Evolutionary conservation across 345 rosid species (phyloP), one percentile per base, ranked within the genome.

Genomic region (Turnera subulata): DNA sequence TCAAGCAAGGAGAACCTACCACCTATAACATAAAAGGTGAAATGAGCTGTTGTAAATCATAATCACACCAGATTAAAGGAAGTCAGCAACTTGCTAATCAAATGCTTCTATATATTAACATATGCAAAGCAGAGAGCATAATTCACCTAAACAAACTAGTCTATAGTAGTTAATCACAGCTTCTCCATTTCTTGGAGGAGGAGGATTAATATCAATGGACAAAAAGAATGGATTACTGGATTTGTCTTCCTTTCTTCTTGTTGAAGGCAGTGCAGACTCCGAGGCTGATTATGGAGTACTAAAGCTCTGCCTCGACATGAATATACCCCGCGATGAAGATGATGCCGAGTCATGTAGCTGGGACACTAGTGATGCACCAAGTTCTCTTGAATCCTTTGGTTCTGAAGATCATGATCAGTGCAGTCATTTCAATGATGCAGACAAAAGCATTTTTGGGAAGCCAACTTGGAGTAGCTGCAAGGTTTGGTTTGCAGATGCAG

Each of bases 281-380:
- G 85, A 78, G 64, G 53, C 26, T 2, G 78, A 78, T 33, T 35
- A 42, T 35, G 70, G 42, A 15, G 11, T 37, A 21, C 13, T 53
- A 1, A 60, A 73, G 17, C 51, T 38, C 11, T 33, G 43, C 52
- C 39, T 33, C 4, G 44, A 39, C 58, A 33, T 45, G 5, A 55
- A 58, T 6, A 32, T 43, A 6, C 37, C 16, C n/a, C 48, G 55
- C 33, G 69, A 60, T 29, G 76, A 73, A 1, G 78, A 74, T 50
- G 89, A 84, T 64, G 89, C 89, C 0, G 81, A 81, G 67, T 84
- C 86, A 12, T 76, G 86, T 46, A 66, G 76, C 70, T 70, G 72
- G 24, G 77, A 78, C 33, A 12, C 33, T 17, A 67, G 56, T 23
- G 39, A 21, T 5, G 37, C 35, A 1, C 38, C 19, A 7, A 55